Evolutionary conservation across 352 stramenopile species (phyloP).

Genomic region (Phytophthora constricta): DNA sequence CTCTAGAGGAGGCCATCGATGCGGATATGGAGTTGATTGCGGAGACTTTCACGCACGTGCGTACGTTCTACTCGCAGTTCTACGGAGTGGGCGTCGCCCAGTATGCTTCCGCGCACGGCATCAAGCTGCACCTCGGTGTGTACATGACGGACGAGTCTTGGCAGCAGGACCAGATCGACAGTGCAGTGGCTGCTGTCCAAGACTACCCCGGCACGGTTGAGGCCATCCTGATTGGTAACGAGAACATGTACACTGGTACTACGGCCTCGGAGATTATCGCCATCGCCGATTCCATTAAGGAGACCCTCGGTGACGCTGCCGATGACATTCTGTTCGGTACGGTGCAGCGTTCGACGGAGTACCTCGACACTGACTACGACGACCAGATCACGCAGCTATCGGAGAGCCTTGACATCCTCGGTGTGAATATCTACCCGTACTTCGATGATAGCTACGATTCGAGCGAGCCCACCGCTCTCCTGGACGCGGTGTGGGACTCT

Average conservation of each 20-base stretch:
- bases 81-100: slow-evolving; percentile 55
- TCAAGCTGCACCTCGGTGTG: slow-evolving; percentile 71
- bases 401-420: slow-evolving; percentile 57
- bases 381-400: slow-evolving; percentile 50
- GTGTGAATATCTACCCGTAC: slow-evolving; percentile 73
- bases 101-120: slow-evolving; percentile 50
- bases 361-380: slow-evolving; percentile 50
- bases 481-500: slow-evolving; percentile 51
- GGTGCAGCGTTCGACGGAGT: slow-evolving; percentile 69
- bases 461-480: slow-evolving; percentile 45
- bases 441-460: slow-evolving; percentile 63
- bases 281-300: slow-evolving; percentile 47
- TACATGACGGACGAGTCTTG: slow-evolving; percentile 63
- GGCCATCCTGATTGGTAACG: slow-evolving; percentile 66
- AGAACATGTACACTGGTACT: slow-evolving; percentile 48
- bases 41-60: slow-evolving; percentile 59
- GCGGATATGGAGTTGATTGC: slow-evolving; percentile 60
- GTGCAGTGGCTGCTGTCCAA: slow-evolving; percentile 52
- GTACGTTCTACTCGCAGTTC: slow-evolving; percentile 69
- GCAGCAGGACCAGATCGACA: slow-evolving; percentile 54
- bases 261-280: slow-evolving; percentile 47
- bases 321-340: slow-evolving; percentile 60
- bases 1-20: slow-evolving; percentile 44
- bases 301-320: slow-evolving; percentile 35
- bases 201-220: slow-evolving; percentile 59